phyloP scores from a whole-genome alignment of 257 asterid genomes.

The Solanum virginianum region DNA sequence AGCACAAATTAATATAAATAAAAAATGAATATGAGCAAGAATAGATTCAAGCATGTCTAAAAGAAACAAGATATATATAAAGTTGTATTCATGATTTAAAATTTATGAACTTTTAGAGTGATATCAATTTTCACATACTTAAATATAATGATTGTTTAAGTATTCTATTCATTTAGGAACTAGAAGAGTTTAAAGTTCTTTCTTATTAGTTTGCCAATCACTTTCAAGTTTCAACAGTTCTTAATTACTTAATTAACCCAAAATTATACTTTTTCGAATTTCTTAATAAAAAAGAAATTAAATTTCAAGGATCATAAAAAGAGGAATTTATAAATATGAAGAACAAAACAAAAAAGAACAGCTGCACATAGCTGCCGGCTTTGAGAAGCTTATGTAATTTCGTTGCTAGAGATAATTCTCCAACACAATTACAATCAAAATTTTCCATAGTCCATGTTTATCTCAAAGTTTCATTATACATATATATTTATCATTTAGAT shows the following conservation, averaged over 20 bases:
- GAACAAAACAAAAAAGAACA: not conserved
- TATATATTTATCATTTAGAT: too few relatives aligned
- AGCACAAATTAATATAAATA: not conserved
- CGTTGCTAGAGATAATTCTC: not conserved
- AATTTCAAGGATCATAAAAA: not conserved
- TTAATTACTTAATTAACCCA: not conserved
- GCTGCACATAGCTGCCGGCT: not conserved
- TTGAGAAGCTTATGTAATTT: not conserved
- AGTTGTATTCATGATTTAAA: too few relatives aligned
- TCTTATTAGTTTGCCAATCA: not conserved
- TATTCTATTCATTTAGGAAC: not conserved
- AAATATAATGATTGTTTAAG: not conserved
- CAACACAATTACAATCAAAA: too few relatives aligned
- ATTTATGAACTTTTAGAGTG: too few relatives aligned
- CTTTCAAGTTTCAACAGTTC: not conserved
- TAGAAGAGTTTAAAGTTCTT: not conserved
- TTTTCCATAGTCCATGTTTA: too few relatives aligned
- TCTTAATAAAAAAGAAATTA: not conserved
- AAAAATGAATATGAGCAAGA: too few relatives aligned
- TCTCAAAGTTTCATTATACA: too few relatives aligned
- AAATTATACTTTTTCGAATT: not conserved
- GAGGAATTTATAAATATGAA: not conserved
- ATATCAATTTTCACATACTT: too few relatives aligned
- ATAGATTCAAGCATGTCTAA: not conserved
- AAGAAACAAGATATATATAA: not conserved